These are phyloP conservation scores for Wickerhamiella allomyrinae DNA, from an alignment of 805 yeast species.

Conservation along the genomic window DNA sequence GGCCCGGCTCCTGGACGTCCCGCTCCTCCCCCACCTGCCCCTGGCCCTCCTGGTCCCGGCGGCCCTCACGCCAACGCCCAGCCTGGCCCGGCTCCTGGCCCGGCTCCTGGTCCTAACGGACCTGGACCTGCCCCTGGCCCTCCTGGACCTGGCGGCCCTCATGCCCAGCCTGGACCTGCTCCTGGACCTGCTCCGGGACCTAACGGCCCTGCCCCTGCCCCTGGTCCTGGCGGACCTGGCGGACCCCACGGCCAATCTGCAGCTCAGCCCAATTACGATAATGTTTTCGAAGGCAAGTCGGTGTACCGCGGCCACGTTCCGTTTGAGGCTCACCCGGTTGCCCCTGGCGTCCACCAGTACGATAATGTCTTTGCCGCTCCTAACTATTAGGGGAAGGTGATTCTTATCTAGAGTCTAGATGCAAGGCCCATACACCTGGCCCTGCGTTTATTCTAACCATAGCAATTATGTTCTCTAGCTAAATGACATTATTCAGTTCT, in stretches of 20 bases:
- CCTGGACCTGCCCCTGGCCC: background rate
- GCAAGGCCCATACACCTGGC: no score
- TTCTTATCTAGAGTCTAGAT: no score
- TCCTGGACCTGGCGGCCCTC: background rate
- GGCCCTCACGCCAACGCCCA: background rate
- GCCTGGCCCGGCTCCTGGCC: background rate
- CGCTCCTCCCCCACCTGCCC: no score
- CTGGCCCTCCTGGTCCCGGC: background rate
- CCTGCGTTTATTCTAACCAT: no score
- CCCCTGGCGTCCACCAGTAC: background rate
- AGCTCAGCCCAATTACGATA: background rate
- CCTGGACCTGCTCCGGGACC: no score
- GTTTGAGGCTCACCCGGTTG: background rate
- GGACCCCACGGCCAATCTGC: background rate
- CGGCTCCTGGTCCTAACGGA: background rate
- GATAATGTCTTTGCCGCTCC: background rate
- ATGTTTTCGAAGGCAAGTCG: background rate
- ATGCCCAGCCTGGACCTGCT: no score
- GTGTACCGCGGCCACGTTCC: background rate
- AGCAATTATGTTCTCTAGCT: no score
- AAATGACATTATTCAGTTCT: no score
- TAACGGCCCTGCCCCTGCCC: no score
- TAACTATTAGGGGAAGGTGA: no score
- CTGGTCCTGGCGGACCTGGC: background rate
- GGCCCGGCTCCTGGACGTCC: no score